A percentile compares a stretch with the other conserved stretches of the same genome.
Evolutionary conservation across 345 rosid species (phyloP).

Genomic region (sweet orange (Citrus sinensis)): DNA sequence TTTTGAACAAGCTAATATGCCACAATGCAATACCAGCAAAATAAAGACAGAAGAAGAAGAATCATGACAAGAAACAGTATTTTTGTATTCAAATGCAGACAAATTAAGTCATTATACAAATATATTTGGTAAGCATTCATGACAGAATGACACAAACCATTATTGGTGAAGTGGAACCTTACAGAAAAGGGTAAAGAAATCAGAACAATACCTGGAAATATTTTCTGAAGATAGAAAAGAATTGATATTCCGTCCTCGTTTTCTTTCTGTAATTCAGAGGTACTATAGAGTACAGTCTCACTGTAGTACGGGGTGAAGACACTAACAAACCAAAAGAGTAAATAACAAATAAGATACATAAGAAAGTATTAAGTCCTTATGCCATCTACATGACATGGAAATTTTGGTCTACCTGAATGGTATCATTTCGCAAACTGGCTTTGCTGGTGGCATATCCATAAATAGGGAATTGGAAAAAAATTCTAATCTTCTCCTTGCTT

Average conservation of each 20-base stretch:
- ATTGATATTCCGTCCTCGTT: slow-evolving; percentile 98
- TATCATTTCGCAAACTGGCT: slow-evolving; percentile 81
- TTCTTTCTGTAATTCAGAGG: slow-evolving; percentile 80
- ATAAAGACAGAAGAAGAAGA: not conserved
- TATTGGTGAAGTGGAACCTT: not conserved
- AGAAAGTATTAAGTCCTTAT: not conserved
- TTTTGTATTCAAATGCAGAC: not conserved
- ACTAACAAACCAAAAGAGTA: slow-evolving; percentile 31
- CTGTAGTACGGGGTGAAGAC: slow-evolving; percentile 99
- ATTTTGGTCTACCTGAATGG: slow-evolving; percentile 62
- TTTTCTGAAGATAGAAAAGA: slow-evolving; percentile 98
- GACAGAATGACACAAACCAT: not conserved
- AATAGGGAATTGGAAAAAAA: slow-evolving; percentile 89
- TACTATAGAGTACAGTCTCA: slow-evolving; percentile 95
- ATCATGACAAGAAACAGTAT: not conserved
- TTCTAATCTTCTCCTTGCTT: slow-evolving; percentile 94
- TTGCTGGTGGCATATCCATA: slow-evolving; percentile 93
- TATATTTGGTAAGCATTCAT: not conserved
- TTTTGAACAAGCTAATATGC: not conserved
- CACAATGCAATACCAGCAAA: not conserved
- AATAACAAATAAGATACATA: slow-evolving; percentile 3
- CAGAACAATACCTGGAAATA: slow-evolving; percentile 71
- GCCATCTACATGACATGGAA: slow-evolving; percentile 3
- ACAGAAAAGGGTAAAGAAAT: slow-evolving; percentile 8
- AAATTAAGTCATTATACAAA: not conserved